Base-by-base conservation (phyloP, 345 rosid genomes). In the Cochlearia excelsa region DNA sequence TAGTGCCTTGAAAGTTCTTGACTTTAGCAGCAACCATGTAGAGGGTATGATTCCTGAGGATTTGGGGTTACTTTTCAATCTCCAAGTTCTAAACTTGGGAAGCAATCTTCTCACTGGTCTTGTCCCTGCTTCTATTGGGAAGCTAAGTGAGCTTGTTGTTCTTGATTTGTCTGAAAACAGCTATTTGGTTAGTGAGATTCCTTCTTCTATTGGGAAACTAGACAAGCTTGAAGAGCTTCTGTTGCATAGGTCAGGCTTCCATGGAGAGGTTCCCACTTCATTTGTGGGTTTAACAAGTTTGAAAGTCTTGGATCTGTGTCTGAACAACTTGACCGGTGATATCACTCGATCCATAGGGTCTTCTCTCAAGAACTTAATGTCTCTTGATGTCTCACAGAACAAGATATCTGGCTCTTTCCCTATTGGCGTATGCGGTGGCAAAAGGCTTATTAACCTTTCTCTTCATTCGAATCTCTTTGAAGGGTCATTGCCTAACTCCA, bases 81-180 rank as follows among this genome's bases (percentile, higher is more conserved):
- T 93, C 26, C 72, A 72, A 54, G 81, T 76, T 69, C 81, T 93
- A 59, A 77, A 83, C 76, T 74, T 92, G 77, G 86, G 88, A 57
- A 74, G 73, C 68, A 92, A 92, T 77, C 78, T 82, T 30, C 82
- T 92, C 41, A 77, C 93, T 30, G 98, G 98, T 63, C 56, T 26
- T 7, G 79, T 88, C 59, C 91, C 99, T 80, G n/a, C 40, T 56
- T 70, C 76, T 11, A 79, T 83, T 70, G 87, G 78, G 53, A 88
- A 91, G 34, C 70, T 88, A 49, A 83, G 80, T 7, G 84, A 86
- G 70, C 95, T 91, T 58, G n/a, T 57, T 61, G 73, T 79, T 51
- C 92, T 88, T 79, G 98, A 91, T 74, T 66, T 91, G 80, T 91
- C 98, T 45, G 75, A 78, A 59, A 91, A 91, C 73, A 60, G 71